phyloP scores from a whole-genome alignment of 73 alveolate species.

The Paramecium tetraurelia region DNA sequence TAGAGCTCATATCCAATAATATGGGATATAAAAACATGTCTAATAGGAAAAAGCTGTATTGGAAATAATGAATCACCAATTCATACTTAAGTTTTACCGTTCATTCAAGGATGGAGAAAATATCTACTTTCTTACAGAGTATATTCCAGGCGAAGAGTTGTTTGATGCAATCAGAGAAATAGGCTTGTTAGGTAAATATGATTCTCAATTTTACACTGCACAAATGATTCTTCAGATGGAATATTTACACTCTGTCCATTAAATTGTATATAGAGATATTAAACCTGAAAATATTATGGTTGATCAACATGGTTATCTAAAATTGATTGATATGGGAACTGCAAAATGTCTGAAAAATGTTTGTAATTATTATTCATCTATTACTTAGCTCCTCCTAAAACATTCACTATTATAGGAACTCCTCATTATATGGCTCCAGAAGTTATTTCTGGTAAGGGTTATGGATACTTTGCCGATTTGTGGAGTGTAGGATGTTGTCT shows the following conservation, averaged over 20 bases:
- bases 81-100: constrained; percentile 64
- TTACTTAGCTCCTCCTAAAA: constrained; percentile 10
- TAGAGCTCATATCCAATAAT: constrained; percentile 68
- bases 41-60: constrained; percentile 66
- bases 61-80: constrained; percentile 60
- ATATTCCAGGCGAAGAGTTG: constrained; percentile 65
- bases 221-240: constrained; percentile 52
- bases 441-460: constrained; percentile 64
- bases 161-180: constrained; percentile 68
- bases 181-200: constrained; percentile 44
- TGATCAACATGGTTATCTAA: constrained; percentile 58
- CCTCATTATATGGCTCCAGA: constrained; percentile 69
- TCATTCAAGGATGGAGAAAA: constrained; percentile 66
- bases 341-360: constrained; percentile 25
- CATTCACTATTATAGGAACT: constrained; percentile 63
- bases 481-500: constrained; percentile 60
- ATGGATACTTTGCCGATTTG: constrained; percentile 55
- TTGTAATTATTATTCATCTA: neutral
- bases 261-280: constrained; percentile 60
- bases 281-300: constrained; percentile 65
- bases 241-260: constrained; percentile 54
- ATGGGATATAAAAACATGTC: constrained; percentile 69
- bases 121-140: constrained; percentile 69
- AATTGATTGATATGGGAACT: constrained; percentile 65
- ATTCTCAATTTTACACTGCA: constrained; percentile 51